These are phyloP conservation scores for Mucor piriformis DNA, from an alignment of 371 early-diverging fungal species.

Conservation along the genomic window DNA sequence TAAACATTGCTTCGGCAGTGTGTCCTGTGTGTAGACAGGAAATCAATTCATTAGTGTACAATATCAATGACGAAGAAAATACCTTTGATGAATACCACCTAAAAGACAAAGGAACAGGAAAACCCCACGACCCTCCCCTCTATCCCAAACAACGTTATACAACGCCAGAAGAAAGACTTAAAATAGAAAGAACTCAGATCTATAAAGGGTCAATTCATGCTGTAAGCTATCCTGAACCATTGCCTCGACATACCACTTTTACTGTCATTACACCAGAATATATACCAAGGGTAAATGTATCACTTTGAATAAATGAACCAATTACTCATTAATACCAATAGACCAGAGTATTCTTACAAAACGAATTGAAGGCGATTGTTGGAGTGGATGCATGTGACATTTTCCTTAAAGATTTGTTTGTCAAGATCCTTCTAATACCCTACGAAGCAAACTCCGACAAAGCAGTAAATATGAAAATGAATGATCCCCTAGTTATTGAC, in stretches of 20 bases:
- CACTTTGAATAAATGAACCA: background rate
- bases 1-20: conserved; percentile 38
- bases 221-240: conserved; percentile 28
- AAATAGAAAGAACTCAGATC: conserved; percentile 22
- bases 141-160: background rate
- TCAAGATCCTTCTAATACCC: conserved; percentile 36
- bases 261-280: conserved; percentile 34
- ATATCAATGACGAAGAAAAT: conserved; percentile 38
- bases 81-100: conserved; percentile 46
- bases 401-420: conserved; percentile 33
- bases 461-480: conserved; percentile 15
- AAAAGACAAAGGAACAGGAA: conserved; percentile 25
- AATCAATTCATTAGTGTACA: conserved; percentile 37
- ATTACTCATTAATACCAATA: too few species aligned
- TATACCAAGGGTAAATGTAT: conserved; percentile 38
- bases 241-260: conserved; percentile 12
- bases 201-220: conserved; percentile 19
- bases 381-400: conserved; percentile 26
- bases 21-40: conserved; percentile 66
- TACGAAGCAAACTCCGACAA: conserved; percentile 13
- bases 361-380: conserved; percentile 37
- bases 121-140: conserved; percentile 36
- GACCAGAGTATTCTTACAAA: conserved; percentile 30
- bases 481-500: conserved; percentile 25
- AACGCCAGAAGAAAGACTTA: conserved; percentile 22